A percentile compares a stretch with the other conserved stretches of the same genome.
Conservation (phyloP, 345 rosid genomes). For the Corchorus capsularis region DNA sequence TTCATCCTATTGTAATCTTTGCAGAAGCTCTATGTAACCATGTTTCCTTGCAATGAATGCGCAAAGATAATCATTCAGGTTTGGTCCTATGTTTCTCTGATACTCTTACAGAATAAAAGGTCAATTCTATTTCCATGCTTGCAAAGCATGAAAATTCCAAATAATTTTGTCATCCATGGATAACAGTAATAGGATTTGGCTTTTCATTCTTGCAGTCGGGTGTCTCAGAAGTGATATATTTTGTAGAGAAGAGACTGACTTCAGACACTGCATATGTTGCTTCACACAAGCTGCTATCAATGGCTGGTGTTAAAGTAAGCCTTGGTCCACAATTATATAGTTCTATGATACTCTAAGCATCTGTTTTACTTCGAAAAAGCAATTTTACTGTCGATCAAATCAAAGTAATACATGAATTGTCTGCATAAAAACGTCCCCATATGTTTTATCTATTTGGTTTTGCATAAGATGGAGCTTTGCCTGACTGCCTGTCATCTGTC, state of each 20-base stretch:
- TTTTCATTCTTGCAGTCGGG: slow-evolving; percentile 64
- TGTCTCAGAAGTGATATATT: slow-evolving; percentile 79
- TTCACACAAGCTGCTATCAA: slow-evolving; percentile 75
- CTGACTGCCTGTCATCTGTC: neutral
- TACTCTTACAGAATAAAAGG: neutral
- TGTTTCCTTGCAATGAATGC: slow-evolving; percentile 99
- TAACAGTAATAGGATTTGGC: neutral
- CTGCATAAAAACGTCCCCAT: neutral
- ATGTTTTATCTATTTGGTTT: slow-evolving; percentile 1
- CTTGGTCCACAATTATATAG: neutral
- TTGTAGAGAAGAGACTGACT: slow-evolving; percentile 66
- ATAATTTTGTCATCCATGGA: neutral
- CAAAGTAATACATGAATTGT: neutral
- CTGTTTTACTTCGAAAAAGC: neutral
- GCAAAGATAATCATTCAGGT: slow-evolving; percentile 98
- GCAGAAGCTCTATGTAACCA: slow-evolving; percentile 96
- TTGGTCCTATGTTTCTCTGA: slow-evolving; percentile 18
- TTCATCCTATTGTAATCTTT: slow-evolving; percentile 27
- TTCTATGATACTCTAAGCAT: neutral
- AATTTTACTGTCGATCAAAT: neutral
- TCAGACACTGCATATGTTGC: slow-evolving; percentile 64
- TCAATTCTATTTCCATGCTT: neutral
- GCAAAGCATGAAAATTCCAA: neutral
- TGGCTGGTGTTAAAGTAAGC: slow-evolving; percentile 89
- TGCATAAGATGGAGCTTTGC: neutral